phyloP scores from a whole-genome alignment of 306 rosid genomes.

The Cucumis hystrix region DNA sequence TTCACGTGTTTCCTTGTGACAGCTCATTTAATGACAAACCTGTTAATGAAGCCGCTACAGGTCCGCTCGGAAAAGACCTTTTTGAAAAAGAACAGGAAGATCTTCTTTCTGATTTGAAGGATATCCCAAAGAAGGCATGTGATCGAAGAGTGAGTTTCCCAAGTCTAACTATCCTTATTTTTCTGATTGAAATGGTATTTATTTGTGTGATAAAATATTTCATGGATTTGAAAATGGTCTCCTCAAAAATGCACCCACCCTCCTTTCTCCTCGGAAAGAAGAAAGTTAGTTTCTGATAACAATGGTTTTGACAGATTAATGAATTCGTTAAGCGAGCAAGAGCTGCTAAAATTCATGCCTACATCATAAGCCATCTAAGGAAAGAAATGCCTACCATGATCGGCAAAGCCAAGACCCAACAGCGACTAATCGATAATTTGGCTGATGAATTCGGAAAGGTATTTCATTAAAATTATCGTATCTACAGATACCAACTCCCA shows the following conservation, averaged over 20 bases:
- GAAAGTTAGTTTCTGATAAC: neutral
- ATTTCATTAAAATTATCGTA: neutral
- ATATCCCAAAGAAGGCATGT: constrained; percentile 88
- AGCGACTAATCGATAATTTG: constrained; percentile 60
- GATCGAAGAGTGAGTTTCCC: constrained; percentile 66
- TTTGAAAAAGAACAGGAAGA: constrained; percentile 87
- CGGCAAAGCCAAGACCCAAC: constrained; percentile 81
- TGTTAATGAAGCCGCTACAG: constrained; percentile 27
- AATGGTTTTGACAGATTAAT: constrained; percentile 43
- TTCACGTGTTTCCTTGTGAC: constrained; percentile 2
- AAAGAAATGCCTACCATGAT: constrained; percentile 87
- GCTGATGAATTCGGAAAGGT: constrained; percentile 75
- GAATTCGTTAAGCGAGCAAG: constrained; percentile 92
- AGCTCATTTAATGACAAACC: constrained; percentile 95
- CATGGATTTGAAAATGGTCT: neutral
- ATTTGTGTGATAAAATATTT: neutral
- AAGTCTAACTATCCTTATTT: neutral
- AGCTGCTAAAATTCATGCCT: constrained; percentile 81
- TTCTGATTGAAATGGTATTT: neutral
- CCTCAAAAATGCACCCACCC: neutral
- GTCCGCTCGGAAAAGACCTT: constrained; percentile 74
- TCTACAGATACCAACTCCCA: neutral
- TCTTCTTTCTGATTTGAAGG: constrained; percentile 82
- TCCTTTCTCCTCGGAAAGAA: neutral
- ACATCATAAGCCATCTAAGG: constrained; percentile 75